Conservation (phyloP, 805 yeast genomes). For the Myxozyma lipomycoides region DNA sequence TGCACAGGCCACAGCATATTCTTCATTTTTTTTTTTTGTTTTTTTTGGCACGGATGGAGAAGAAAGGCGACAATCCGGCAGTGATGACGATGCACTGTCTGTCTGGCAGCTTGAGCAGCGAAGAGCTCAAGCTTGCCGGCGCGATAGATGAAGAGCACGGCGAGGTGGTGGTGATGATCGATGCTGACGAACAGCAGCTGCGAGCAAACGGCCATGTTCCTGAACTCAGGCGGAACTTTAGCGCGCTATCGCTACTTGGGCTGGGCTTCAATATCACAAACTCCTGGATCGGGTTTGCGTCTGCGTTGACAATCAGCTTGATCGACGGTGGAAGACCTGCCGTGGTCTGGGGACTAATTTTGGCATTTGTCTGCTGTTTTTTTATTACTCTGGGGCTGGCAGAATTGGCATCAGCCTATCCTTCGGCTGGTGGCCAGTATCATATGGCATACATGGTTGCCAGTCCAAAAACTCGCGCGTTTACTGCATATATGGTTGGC, state of each 20-base stretch:
- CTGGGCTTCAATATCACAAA: constrained; percentile 17
- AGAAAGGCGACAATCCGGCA: no score
- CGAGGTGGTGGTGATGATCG: background rate
- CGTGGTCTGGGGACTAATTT: constrained; percentile 21
- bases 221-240: constrained; percentile 2
- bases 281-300: constrained; percentile 22
- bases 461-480: constrained; percentile 28
- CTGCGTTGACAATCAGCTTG: constrained; percentile 1
- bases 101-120: no score
- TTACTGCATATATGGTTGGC: constrained; percentile 30
- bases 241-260: constrained; percentile 1
- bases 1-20: no score
- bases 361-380: constrained; percentile 13
- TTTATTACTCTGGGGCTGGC: constrained; percentile 22
- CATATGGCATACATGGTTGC: constrained; percentile 29
- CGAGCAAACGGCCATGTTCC: constrained; percentile 6
- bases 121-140: no score
- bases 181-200: constrained; percentile 1
- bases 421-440: constrained; percentile 29
- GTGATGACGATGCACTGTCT: no score
- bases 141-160: no score
- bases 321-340: constrained; percentile 6
- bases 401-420: constrained; percentile 24
- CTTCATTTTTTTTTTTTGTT: no score
- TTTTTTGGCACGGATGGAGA: no score